phyloP scores from a whole-genome alignment of 1,139 yeast species.

The Oligophagozyma castellii region DNA sequence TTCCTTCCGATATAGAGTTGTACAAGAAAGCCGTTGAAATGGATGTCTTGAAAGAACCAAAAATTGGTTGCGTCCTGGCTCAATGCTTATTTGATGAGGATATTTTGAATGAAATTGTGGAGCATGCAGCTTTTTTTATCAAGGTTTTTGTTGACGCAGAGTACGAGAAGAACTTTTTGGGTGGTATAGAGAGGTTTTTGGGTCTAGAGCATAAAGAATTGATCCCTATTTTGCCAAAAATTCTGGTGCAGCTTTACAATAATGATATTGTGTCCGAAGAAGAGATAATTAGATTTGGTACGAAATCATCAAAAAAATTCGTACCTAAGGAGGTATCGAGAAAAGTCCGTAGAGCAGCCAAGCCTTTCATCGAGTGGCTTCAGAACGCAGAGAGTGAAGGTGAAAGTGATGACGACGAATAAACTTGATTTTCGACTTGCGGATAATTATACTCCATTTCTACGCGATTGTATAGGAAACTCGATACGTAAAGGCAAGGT shows the following conservation, averaged over 20 bases:
- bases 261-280: conserved; percentile 78
- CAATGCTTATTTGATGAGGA: conserved; percentile 78
- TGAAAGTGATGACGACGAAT: no score
- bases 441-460: no score
- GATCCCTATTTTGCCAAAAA: conserved; percentile 63
- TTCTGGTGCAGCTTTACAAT: conserved; percentile 69
- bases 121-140: conserved; percentile 68
- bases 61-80: conserved; percentile 81
- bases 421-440: no score
- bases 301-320: conserved; percentile 83
- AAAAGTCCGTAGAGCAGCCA: conserved; percentile 92
- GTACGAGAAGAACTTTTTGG: conserved; percentile 79
- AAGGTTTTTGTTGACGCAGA: conserved; percentile 55
- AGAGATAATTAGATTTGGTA: conserved; percentile 70
- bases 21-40: conserved; percentile 79
- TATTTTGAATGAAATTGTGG: conserved; percentile 56
- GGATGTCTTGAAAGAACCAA: conserved; percentile 57
- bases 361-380: conserved; percentile 89
- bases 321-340: conserved; percentile 86
- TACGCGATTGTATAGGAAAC: no score
- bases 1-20: conserved; percentile 80
- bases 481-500: no score
- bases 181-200: conserved; percentile 89
- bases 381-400: conserved; percentile 75
- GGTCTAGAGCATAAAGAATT: conserved; percentile 75